Conservation (phyloP, 2,329 filamentous ascomycete genomes). For the Fusarium sp. region DNA sequence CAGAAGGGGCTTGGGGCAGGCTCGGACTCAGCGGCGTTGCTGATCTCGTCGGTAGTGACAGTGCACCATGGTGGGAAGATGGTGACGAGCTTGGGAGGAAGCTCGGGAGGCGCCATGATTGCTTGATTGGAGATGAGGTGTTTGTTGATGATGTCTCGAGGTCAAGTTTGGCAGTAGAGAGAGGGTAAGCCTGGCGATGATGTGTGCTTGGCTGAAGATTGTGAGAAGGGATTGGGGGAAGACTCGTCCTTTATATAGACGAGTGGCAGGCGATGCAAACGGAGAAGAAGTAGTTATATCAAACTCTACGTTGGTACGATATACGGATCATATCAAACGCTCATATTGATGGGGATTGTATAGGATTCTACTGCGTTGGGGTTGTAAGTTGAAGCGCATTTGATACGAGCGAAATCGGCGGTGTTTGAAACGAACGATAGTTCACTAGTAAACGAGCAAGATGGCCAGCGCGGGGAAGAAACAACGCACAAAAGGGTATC, state of each 20-base stretch:
- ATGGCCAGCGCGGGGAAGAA: background rate
- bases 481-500: conserved; percentile 41
- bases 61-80: conserved; percentile 27
- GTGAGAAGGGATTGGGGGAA: background rate
- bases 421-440: background rate
- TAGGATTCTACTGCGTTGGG: background rate
- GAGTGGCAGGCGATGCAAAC: background rate
- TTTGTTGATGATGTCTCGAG: background rate
- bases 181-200: background rate
- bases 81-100: conserved; percentile 34
- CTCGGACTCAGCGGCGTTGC: background rate
- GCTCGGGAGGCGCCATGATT: conserved; percentile 19
- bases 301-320: background rate
- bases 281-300: too few relatives aligned
- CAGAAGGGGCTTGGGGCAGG: conserved; percentile 11
- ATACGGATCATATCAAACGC: background rate
- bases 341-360: background rate
- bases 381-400: conserved; percentile 1
- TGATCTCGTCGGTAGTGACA: background rate
- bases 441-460: background rate
- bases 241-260: background rate
- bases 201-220: background rate
- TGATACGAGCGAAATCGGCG: background rate
- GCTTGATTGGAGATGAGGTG: background rate
- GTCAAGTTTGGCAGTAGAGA: background rate